These are phyloP conservation scores for Nosema muscidifuracis DNA, from an alignment of 371 early-diverging fungal genomes.

Conservation along the genomic window DNA sequence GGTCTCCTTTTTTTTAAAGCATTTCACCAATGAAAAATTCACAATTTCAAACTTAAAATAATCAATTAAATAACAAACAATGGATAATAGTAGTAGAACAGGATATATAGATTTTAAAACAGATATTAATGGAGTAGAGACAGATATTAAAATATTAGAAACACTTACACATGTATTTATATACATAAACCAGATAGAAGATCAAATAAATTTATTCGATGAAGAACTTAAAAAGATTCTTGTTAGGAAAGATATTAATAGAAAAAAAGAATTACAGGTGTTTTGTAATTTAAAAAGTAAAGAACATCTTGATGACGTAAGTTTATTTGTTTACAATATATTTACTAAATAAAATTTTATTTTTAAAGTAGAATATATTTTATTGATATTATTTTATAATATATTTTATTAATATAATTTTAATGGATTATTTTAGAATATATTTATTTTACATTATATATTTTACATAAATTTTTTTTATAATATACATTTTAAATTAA, in stretches of 20 bases:
- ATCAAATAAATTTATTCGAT: constrained; percentile 45
- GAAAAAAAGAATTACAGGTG: constrained; percentile 31
- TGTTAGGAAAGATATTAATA: neutral
- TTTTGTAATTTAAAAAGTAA: constrained; percentile 40
- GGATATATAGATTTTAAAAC: constrained; percentile 47
- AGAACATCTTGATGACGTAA: constrained; percentile 34
- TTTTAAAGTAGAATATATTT: too few species aligned
- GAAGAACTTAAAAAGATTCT: constrained; percentile 35
- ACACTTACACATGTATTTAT: constrained; percentile 49
- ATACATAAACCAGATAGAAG: constrained; percentile 42
- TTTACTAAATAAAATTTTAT: constrained; percentile 24
- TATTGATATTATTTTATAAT: too few species aligned
- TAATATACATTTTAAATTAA: too few species aligned
- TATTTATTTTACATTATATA: too few species aligned
- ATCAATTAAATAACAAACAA: too few species aligned
- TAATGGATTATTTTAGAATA: too few species aligned
- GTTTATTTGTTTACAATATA: constrained; percentile 6
- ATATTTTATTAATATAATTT: too few species aligned
- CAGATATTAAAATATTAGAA: constrained; percentile 43
- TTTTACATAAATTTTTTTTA: too few species aligned
- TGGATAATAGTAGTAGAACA: constrained; percentile 44
- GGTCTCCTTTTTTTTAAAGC: too few species aligned
- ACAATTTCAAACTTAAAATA: too few species aligned
- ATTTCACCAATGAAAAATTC: too few species aligned
- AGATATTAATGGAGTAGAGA: constrained; percentile 23